Percentiles rank a stretch among this genome's conserved stretches.
Conservation (phyloP, 805 yeast species). For the Pichia paraexigua region DNA sequence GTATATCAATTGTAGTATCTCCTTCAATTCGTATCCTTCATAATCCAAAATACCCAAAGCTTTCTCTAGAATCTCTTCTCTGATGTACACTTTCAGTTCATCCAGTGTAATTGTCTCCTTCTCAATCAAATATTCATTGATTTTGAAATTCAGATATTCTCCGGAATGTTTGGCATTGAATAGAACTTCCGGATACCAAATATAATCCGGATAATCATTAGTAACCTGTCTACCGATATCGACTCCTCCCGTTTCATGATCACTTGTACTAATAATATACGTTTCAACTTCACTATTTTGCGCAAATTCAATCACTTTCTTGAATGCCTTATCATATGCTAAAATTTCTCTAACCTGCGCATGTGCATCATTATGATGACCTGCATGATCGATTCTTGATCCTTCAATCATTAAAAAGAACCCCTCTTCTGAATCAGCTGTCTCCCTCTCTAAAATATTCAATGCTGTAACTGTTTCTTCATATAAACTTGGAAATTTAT, state of each 20-base stretch:
- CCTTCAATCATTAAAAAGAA: slow-evolving; percentile 87
- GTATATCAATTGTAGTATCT: slow-evolving; percentile 29
- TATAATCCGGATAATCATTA: slow-evolving; percentile 68
- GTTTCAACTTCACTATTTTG: slow-evolving; percentile 67
- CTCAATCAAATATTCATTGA: slow-evolving; percentile 23
- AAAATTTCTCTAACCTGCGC: slow-evolving; percentile 89
- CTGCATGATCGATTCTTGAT: slow-evolving; percentile 91
- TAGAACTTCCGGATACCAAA: slow-evolving; percentile 80
- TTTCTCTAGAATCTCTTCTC: slow-evolving; percentile 45
- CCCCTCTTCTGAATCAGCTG: slow-evolving; percentile 69
- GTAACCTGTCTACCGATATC: slow-evolving; percentile 76
- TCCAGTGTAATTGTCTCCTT: background rate
- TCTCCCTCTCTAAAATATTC: slow-evolving; percentile 55
- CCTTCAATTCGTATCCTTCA: slow-evolving; percentile 44
- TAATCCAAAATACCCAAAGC: slow-evolving; percentile 62
- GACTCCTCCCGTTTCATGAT: slow-evolving; percentile 95
- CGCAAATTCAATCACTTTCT: slow-evolving; percentile 64
- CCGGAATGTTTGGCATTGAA: slow-evolving; percentile 68
- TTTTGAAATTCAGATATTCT: slow-evolving; percentile 49
- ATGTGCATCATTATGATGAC: slow-evolving; percentile 89
- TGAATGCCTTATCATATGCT: slow-evolving; percentile 78
- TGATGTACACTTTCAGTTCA: slow-evolving; percentile 38
- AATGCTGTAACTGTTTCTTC: slow-evolving; percentile 75
- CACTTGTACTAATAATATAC: slow-evolving; percentile 72
- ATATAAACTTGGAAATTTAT: slow-evolving; percentile 63